phyloP scores from a whole-genome alignment of 176 grass and related monocot species.

The Coix lacrymajobi region DNA sequence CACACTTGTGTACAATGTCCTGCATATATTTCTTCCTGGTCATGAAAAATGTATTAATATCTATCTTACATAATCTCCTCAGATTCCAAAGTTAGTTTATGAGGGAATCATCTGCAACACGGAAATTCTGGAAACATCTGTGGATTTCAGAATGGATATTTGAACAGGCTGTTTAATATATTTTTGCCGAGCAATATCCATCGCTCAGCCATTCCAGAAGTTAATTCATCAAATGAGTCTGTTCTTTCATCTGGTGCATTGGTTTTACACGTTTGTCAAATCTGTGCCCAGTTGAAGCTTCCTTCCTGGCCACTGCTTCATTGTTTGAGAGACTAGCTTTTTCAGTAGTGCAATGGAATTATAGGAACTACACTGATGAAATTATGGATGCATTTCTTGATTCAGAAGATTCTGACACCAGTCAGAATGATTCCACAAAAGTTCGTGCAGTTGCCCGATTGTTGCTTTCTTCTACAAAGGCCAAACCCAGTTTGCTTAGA shows the following conservation, averaged over 20 bases:
- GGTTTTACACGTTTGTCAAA: conserved; percentile 71
- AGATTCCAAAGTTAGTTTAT: conserved; percentile 93
- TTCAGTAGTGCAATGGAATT: conserved; percentile 41
- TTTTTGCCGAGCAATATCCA: conserved; percentile 73
- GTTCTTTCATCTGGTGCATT: conserved; percentile 47
- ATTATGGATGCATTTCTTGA: conserved; percentile 66
- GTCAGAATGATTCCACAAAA: conserved; percentile 47
- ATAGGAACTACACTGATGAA: conserved; percentile 52
- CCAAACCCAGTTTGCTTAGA: conserved; percentile 59
- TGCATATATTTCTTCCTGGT: not conserved
- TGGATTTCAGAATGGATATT: conserved; percentile 51
- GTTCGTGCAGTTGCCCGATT: conserved; percentile 68
- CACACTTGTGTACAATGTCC: not conserved
- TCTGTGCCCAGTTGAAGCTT: conserved; percentile 78
- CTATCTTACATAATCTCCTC: conserved; percentile 21
- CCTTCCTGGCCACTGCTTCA: conserved; percentile 71
- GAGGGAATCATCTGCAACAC: conserved; percentile 50
- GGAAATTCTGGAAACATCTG: conserved; percentile 33
- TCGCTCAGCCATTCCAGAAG: conserved; percentile 47
- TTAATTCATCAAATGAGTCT: conserved; percentile 36
- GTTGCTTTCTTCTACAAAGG: conserved; percentile 73
- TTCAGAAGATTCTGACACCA: conserved; percentile 49
- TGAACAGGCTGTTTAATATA: conserved; percentile 81
- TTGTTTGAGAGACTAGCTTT: conserved; percentile 66
- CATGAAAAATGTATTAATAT: conserved; percentile 11